Evolutionary conservation across 2,329 filamentous ascomycete species (phyloP).

Genomic region (Neofusicoccum parvum): DNA sequence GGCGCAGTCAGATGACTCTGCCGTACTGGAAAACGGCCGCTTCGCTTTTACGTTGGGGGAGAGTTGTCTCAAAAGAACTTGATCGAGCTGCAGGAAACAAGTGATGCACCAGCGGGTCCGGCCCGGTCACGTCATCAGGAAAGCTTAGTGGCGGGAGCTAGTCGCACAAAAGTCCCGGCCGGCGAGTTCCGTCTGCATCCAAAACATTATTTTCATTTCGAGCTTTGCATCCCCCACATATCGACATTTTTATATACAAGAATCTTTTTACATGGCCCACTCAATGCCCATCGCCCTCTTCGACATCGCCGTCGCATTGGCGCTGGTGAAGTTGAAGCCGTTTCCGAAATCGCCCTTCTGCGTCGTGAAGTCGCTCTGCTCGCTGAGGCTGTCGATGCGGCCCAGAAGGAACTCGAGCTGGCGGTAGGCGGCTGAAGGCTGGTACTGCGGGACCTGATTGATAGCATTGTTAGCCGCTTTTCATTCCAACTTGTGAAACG

Average conservation of each 20-base stretch:
- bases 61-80: neutral
- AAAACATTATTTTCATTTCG: neutral
- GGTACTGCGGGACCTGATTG: conserved; percentile 57
- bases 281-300: conserved; percentile 13
- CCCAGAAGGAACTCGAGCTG: conserved; percentile 77
- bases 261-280: conserved; percentile 4
- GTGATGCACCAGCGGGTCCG: neutral
- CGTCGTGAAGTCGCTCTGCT: conserved; percentile 28
- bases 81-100: neutral
- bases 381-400: conserved; percentile 60
- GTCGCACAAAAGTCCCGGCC: neutral
- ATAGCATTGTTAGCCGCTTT: neutral
- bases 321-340: conserved; percentile 3
- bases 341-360: conserved; percentile 21
- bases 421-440: conserved; percentile 67
- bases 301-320: neutral
- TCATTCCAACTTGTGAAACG: neutral
- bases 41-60: neutral
- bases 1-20: too few species aligned
- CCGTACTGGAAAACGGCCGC: too few species aligned
- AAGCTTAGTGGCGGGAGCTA: neutral
- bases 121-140: neutral
- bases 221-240: neutral
- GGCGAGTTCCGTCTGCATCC: neutral
- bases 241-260: neutral